Base-by-base conservation (phyloP, 116 monocot species). In the Thalassia testudinum region DNA sequence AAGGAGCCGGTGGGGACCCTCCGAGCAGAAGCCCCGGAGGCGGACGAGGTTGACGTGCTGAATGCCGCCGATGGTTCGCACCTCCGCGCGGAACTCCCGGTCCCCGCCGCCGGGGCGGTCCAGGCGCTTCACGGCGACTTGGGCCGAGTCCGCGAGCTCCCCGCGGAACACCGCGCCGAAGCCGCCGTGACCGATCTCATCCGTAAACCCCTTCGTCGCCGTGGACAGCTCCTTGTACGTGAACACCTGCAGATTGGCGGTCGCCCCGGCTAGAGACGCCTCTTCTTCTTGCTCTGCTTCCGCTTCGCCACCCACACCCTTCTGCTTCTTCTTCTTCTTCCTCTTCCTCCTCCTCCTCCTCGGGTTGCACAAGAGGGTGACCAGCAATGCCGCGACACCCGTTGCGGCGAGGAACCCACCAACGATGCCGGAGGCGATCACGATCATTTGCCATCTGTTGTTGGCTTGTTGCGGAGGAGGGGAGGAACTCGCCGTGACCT, bases 31-130 rank as follows among this genome's bases (percentile, higher is more conserved):
- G 11, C 83, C 83, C 0, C 64, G 71, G 52, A 83, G 78, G 45
- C 78, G 71, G 34, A 78, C 82, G 8, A 83, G 82, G 56, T 83
- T 83, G n/a, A 83, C 74, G 58, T 83, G 82, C 37, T 83, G 82
- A 15, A 83, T 58, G 61, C 62, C 68, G 5, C 82, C 82, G 58
- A 83, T 83, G 27, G 73, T 78, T 13, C 70, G 61, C 12, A 83
- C 71, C 65, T 83, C 82, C 1, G 82, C 74, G 2, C 70, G 62
- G 62, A 83, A 83, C 57, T 83, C 78, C 3, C 74, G 70, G 21
- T 83, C 77, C 18, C 45, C 45, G 26, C 65, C 61, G 38, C 70
- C 67, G 0, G 66, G 75, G 20, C 81, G 66, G 42, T 76, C 81
- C n/a, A 76, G 69, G 13, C 76, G 72, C 66, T 81, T 81, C 59